A percentile compares a stretch with the other conserved stretches of the same genome.
Conservation (phyloP, 495 filamentous ascomycete species). For the Podospora australis region DNA sequence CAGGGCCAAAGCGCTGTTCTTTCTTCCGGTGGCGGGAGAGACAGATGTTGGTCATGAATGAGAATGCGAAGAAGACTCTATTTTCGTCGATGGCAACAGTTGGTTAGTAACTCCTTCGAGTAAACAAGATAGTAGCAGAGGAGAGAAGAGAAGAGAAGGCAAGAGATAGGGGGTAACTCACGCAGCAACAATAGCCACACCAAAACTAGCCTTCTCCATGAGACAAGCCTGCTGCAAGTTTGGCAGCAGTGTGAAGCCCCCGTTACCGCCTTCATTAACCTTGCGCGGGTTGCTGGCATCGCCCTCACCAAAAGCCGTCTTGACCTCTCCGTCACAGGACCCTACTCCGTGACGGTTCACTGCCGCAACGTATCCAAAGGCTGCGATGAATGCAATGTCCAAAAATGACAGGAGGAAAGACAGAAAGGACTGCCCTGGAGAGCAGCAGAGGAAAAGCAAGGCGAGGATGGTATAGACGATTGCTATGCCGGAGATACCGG, state of each 20-base stretch:
- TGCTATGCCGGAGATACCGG: conserved; percentile 70
- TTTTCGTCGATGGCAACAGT: conserved; percentile 6
- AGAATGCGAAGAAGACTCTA: conserved; percentile 63
- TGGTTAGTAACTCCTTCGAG: background rate
- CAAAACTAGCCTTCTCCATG: conserved; percentile 66
- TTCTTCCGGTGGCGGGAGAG: conserved; percentile 65
- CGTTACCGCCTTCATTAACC: conserved; percentile 24
- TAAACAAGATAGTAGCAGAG: background rate
- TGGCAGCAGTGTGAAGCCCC: conserved; percentile 35
- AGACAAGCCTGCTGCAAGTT: conserved; percentile 55
- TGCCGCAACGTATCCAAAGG: conserved; percentile 55
- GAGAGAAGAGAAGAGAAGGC: background rate
- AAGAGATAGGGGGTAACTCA: conserved; percentile 41
- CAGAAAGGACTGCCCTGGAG: conserved; percentile 61
- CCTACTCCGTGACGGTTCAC: conserved; percentile 56
- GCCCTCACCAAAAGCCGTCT: conserved; percentile 63
- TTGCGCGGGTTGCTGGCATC: conserved; percentile 35
- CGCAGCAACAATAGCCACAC: conserved; percentile 71
- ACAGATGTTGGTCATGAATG: conserved; percentile 55
- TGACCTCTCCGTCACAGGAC: conserved; percentile 54
- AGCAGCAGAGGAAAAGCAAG: conserved; percentile 66
- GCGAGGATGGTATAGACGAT: conserved; percentile 67
- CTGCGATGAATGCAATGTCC: conserved; percentile 52
- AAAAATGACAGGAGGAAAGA: conserved; percentile 64
- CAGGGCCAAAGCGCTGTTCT: conserved; percentile 73